phyloP scores from a whole-genome alignment of 768 basidiomycete genomes.

The Lactifluus volemus region DNA sequence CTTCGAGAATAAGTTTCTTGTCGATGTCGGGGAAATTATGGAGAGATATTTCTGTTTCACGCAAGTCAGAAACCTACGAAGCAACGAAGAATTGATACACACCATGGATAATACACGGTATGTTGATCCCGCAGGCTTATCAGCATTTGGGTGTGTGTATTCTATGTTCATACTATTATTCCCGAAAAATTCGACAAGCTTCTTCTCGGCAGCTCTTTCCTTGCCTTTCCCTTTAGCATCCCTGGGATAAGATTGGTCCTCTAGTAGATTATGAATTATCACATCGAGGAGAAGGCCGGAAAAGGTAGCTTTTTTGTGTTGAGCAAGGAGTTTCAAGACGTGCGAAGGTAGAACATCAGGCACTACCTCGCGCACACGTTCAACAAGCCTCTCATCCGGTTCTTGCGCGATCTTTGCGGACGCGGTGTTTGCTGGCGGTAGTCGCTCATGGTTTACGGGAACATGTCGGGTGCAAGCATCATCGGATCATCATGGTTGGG shows the following conservation, averaged over 20 bases:
- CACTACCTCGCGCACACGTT: conserved; percentile 55
- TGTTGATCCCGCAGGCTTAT: conserved; percentile 31
- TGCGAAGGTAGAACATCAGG: conserved; percentile 60
- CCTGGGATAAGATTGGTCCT: conserved; percentile 52
- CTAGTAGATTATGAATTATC: conserved; percentile 54
- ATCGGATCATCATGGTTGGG: not conserved
- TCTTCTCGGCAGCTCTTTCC: conserved; percentile 25
- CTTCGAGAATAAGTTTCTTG: conserved; percentile 42
- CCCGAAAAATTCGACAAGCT: conserved; percentile 16
- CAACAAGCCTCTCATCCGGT: conserved; percentile 28
- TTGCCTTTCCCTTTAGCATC: conserved; percentile 38
- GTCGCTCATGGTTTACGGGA: not conserved
- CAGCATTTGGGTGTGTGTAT: conserved; percentile 42
- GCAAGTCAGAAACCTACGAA: conserved; percentile 3
- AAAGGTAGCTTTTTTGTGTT: conserved; percentile 33
- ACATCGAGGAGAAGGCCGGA: conserved; percentile 38
- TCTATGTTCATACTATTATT: conserved; percentile 38
- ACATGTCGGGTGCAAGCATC: not conserved
- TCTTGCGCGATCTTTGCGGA: not conserved
- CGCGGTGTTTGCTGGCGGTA: not conserved
- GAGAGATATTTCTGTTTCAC: conserved; percentile 41
- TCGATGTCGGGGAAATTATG: conserved; percentile 51
- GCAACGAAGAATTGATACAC: conserved; percentile 19
- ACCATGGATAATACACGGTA: conserved; percentile 51
- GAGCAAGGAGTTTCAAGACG: conserved; percentile 38